These are phyloP conservation scores for Populus ilicifolia DNA, from an alignment of 345 rosid genomes.

Conservation along the genomic window DNA sequence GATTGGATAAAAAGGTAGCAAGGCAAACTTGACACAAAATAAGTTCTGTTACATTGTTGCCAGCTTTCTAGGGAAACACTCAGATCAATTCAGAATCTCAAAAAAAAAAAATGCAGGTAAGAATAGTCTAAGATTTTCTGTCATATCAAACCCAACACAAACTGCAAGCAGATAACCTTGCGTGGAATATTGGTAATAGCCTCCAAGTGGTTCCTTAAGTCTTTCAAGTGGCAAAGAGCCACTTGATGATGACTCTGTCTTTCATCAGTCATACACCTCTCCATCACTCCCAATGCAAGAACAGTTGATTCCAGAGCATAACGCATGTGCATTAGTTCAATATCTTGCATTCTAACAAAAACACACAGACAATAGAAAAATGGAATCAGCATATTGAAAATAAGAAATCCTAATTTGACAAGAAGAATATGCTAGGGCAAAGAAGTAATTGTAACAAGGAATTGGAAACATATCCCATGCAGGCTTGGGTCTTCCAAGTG, in stretches of 20 bases:
- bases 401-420: not conserved
- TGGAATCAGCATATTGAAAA: not conserved
- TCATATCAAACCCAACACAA: conserved; percentile 2
- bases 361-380: not conserved
- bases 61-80: no score
- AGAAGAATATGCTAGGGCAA: not conserved
- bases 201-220: conserved; percentile 67
- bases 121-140: not conserved
- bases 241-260: conserved; percentile 41
- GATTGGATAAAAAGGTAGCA: not conserved
- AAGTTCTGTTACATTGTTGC: not conserved
- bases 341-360: conserved; percentile 74
- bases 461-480: not conserved
- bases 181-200: conserved; percentile 75
- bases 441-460: not conserved
- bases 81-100: not conserved
- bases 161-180: conserved; percentile 45
- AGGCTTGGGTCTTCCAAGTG: not conserved
- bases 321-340: conserved; percentile 95
- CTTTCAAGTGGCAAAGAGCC: conserved; percentile 69
- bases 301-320: conserved; percentile 86
- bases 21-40: not conserved
- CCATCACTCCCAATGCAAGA: conserved; percentile 72
- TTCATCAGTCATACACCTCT: conserved; percentile 46
- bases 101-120: not conserved